Evolutionary conservation across 805 yeast species (phyloP).

Genomic region (Ogataea trehalophila): DNA sequence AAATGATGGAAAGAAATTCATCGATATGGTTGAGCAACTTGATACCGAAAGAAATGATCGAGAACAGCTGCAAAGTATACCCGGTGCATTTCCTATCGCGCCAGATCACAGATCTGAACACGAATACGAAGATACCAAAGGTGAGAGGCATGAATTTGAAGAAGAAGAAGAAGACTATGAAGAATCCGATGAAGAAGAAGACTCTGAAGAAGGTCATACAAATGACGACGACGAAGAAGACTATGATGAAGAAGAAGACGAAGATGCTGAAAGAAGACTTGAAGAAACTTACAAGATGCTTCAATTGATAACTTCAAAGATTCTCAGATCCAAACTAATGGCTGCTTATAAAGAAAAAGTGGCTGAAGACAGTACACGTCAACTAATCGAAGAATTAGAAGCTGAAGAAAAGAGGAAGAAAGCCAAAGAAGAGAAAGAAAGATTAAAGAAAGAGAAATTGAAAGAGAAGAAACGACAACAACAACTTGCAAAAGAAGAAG

Average conservation of each 20-base stretch:
- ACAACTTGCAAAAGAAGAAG: slow-evolving; percentile 62
- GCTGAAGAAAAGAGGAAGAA: slow-evolving; percentile 62
- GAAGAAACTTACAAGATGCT: slow-evolving; percentile 78
- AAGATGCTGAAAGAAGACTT: slow-evolving; percentile 56
- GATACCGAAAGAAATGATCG: slow-evolving; percentile 47
- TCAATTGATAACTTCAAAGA: slow-evolving; percentile 72
- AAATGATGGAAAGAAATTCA: slow-evolving; percentile 72
- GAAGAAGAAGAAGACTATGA: slow-evolving; percentile 15
- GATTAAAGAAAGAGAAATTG: slow-evolving; percentile 60
- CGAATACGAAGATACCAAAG: slow-evolving; percentile 8
- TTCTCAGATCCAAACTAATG: slow-evolving; percentile 68
- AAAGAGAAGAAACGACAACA: slow-evolving; percentile 63
- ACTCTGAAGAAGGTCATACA: slow-evolving; percentile 18
- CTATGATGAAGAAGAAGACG: slow-evolving; percentile 37
- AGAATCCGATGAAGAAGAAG: slow-evolving; percentile 22
- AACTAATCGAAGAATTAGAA: slow-evolving; percentile 62
- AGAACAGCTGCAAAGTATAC: slow-evolving; percentile 21
- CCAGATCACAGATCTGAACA: slow-evolving; percentile 11
- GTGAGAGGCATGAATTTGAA: slow-evolving; percentile 8
- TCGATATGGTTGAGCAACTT: slow-evolving; percentile 74
- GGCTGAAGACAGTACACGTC: slow-evolving; percentile 67
- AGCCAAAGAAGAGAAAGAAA: slow-evolving; percentile 62
- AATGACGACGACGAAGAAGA: slow-evolving; percentile 18
- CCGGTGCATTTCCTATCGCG: slow-evolving; percentile 20
- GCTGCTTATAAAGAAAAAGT: slow-evolving; percentile 74